Percentiles rank a stretch among this genome's conserved stretches.
Conservation (phyloP, 768 basidiomycete genomes). For the Tylopilus vinaceipallidus region DNA sequence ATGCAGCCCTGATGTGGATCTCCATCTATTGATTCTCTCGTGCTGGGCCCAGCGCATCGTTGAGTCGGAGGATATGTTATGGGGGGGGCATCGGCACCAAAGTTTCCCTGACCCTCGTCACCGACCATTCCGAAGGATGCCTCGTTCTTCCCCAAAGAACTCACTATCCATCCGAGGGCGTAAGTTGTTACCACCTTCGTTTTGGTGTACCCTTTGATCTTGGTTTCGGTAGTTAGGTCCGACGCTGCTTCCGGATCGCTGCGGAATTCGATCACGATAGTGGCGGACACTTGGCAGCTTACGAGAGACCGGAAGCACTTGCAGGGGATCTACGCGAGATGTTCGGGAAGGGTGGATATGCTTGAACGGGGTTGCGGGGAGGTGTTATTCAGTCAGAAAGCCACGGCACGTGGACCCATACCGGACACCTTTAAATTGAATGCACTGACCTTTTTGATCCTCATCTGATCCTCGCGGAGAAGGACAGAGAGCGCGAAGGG, state of each 20-base stretch:
- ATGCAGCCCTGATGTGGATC: slow-evolving; percentile 57
- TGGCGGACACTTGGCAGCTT: slow-evolving; percentile 60
- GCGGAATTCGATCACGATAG: slow-evolving; percentile 46
- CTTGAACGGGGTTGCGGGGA: no score
- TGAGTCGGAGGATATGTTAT: slow-evolving; percentile 61
- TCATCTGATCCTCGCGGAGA: no score
- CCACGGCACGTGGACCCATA: no score
- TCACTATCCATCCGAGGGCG: slow-evolving; percentile 36
- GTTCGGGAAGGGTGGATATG: slow-evolving; percentile 54
- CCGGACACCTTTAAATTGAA: no score
- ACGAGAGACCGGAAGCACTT: slow-evolving; percentile 47
- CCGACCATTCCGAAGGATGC: slow-evolving; percentile 43
- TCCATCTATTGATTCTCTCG: slow-evolving; percentile 61
- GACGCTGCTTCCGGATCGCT: slow-evolving; percentile 31
- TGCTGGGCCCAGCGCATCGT: slow-evolving; percentile 53
- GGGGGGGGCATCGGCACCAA: slow-evolving; percentile 30
- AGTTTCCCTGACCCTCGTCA: fast-evolving
- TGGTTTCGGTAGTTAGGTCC: background rate
- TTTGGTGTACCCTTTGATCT: no score
- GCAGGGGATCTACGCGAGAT: slow-evolving; percentile 52
- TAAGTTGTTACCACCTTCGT: no score
- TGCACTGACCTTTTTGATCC: no score
- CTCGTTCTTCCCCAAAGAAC: slow-evolving; percentile 53
- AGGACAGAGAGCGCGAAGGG: no score
- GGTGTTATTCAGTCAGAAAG: no score